Base-by-base conservation (phyloP, 345 rosid species). In the Bretschneidera sinensis region DNA sequence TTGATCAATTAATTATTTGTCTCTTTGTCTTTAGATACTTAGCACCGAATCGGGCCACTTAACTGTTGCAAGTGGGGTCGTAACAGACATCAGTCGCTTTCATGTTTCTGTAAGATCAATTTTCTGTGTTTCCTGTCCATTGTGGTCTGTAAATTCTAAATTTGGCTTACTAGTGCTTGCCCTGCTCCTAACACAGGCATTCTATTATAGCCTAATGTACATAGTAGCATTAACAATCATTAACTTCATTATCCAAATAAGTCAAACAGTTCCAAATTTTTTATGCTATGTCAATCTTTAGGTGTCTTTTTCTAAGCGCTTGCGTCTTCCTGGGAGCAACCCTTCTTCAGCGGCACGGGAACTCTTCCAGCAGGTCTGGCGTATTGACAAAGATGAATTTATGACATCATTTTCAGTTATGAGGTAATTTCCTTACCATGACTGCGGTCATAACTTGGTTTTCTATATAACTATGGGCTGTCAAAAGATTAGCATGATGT, bases 271-370 rank as follows among this genome's bases (percentile, higher is more conserved):
- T 45, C 34, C 19, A 22, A 54, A 55, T 63, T 67, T 35, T 51
- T 61, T 56, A 48, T 73, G 48, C 63, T 59, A 28, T 67, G 58
- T 65, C 62, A 73, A 65, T 28, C 63, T 39, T 17, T 69, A 94
- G 99, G 84, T 94, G 59, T 88, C 97, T 53, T 79, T 90, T 61
- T 75, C 96, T 39, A 94, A 90, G 80, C 74, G 77, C 54, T 78
- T 94, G 72, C 79, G 91, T 60, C 84, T 90, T 69, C 99, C 99
- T 19, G 75, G 85, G 70, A 70, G 83, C 31, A 65, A 67, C 50
- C 66, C 76, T 63, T 77, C 81, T 61, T 68, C 80, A 43, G 82
- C 78, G 74, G 75, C 45, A 19, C 39, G 71, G 24, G 76, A 77
- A 74, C 83, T 94, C 59, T 68, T 69, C 55, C 71, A 73, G 55